Evolutionary conservation across 768 basidiomycete species (phyloP).

Genomic region (Gautieria morchelliformis): DNA sequence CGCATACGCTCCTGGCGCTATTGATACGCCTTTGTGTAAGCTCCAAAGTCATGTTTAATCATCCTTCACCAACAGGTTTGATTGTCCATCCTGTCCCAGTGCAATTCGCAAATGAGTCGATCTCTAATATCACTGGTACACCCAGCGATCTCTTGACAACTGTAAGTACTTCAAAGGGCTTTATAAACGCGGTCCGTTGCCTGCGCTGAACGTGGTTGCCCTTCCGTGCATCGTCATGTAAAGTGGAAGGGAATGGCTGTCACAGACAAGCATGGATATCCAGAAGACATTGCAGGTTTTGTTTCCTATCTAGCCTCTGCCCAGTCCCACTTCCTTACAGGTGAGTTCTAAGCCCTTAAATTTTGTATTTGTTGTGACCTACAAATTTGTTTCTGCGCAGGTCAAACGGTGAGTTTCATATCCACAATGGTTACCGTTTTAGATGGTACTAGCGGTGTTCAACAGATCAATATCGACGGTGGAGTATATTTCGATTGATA

Average conservation of each 20-base stretch:
- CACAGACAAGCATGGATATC: conserved; percentile 12
- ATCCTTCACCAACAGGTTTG: background rate
- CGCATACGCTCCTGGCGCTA: conserved; percentile 23
- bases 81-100: background rate
- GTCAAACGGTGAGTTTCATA: conserved; percentile 1
- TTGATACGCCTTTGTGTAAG: conserved; percentile 14
- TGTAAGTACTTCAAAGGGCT: too few species aligned
- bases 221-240: background rate
- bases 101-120: background rate
- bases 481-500: too few species aligned
- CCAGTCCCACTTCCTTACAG: conserved; percentile 24
- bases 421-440: background rate
- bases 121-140: too few species aligned
- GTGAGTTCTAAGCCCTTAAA: conserved; percentile 11
- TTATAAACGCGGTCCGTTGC: too few species aligned
- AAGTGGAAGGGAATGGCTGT: background rate
- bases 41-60: background rate
- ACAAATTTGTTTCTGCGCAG: background rate
- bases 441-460: background rate
- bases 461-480: too few species aligned
- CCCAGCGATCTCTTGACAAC: too few species aligned
- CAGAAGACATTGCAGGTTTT: conserved; percentile 25
- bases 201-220: background rate
- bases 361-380: background rate
- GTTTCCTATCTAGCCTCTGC: conserved; percentile 25